Percentiles rank a stretch among this genome's conserved stretches.
Evolutionary conservation across 2,329 filamentous ascomycete species (phyloP).

Genomic region (Neonectria faginata): DNA sequence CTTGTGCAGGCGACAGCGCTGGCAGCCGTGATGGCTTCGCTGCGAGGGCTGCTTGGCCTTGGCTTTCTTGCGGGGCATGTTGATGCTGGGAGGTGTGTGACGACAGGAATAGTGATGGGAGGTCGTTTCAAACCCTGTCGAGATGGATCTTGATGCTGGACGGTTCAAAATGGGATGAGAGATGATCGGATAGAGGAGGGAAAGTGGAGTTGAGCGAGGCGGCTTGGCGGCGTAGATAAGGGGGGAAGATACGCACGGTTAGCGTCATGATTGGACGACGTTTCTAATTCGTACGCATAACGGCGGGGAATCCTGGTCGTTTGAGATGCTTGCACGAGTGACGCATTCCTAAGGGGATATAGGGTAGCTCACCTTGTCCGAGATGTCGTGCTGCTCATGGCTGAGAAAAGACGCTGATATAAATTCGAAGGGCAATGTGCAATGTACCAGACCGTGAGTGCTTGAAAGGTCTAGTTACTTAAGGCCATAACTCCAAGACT

Average conservation of each 20-base stretch:
- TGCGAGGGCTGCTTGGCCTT: conserved; percentile 27
- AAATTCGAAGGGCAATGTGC: too few relatives aligned
- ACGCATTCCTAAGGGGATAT: background rate
- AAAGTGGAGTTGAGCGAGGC: background rate
- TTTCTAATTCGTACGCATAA: background rate
- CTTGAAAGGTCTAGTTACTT: too few relatives aligned
- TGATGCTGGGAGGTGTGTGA: conserved; percentile 5
- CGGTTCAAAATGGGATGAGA: background rate
- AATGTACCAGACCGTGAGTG: too few relatives aligned
- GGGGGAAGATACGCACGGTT: background rate
- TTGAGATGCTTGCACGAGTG: too few relatives aligned
- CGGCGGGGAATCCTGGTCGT: background rate
- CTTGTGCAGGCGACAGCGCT: conserved; percentile 41
- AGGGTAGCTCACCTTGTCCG: background rate
- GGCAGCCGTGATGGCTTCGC: conserved; percentile 41
- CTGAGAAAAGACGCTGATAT: too few relatives aligned
- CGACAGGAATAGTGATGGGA: background rate
- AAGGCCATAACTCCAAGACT: too few relatives aligned
- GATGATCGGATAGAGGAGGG: background rate
- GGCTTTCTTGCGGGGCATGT: conserved; percentile 11
- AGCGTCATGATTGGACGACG: background rate
- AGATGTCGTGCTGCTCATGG: too few relatives aligned
- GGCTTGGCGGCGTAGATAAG: background rate
- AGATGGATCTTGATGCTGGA: background rate
- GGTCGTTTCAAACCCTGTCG: too few relatives aligned